Base-by-base conservation (phyloP, 192 early-diverging fungal species). In the Chytriomyces sp. region DNA sequence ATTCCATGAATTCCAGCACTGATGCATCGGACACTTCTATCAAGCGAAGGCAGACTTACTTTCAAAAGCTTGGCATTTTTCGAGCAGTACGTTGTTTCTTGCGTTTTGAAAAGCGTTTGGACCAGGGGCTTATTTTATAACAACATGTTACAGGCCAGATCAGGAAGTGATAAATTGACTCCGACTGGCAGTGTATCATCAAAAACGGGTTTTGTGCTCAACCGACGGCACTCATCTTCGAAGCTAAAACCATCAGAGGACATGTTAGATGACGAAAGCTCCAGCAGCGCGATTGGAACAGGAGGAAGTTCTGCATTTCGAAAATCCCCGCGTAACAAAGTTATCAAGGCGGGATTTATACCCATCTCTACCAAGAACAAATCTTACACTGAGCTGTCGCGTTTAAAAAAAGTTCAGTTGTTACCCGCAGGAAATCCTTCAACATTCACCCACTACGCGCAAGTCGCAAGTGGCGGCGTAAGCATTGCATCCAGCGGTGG, bases 321-420 rank as follows among this genome's bases (percentile, higher is more conserved):
- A 1, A 35, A 35, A 35, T 35, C 35, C 35, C 35, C 35, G 35
- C 35, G 35, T 35, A 35, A 35, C 35, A 35, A 35, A 35, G 35
- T 35, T 28, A 11, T 28, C 7, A 53, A 44, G 6, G 35, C 48
- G 7, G 73, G 73, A 45, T 75, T 50, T 23, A 47, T 75, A n/a
- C 61, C 13, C n/a, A 57, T 75, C 7, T 45, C n/a, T 50, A 57
- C 63, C 35, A 75, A 75, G 28, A 75, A 75, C 64, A 75, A 75
- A 47, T 20, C 8, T 47, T 7, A 8, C 24, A 35, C 66, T 10
- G 73, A 75, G 53, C 35, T 75, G 48, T 66, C 61, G 6, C 61
- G 73, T 6, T 35, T 75, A 11, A 45, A 44, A 64, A 26, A 48
- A 45, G 48, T 75, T 18, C 73, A 75, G 44, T 8, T 66, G 44